Evolutionary conservation across 495 filamentous ascomycete genomes (phyloP), one percentile per base, ranked within the genome.

Genomic region (Chlorociboria aeruginascens): DNA sequence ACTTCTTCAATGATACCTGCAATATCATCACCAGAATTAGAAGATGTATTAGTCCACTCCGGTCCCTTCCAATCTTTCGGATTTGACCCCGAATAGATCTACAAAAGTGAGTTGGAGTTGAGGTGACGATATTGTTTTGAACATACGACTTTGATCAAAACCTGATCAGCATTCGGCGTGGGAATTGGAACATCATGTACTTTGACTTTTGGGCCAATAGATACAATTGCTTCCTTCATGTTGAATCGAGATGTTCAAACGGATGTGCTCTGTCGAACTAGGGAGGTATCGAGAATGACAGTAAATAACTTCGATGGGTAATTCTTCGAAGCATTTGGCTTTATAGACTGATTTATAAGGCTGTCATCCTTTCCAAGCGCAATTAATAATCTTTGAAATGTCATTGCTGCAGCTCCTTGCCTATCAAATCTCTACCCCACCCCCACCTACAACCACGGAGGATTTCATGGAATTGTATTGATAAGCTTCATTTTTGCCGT

Each of bases 11-110:
- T 64, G 57, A 85, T 77, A 43, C 88, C 89, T 34, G 87, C 83
- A 39, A 89, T 90, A 68, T 95, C 89, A 70, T 95, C 89, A 50
- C 89, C 89, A 31, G 95, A 81, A 59, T 95, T 84, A 59, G 92
- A 88, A 58, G 85, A 36, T 7, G 4, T 4, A 25, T 49, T 8
- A 11, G 12, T 29, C 30, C 49, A 41, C 0, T 60, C 50, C 7
- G 67, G 59, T 3, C 66, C 20, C 53, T 83, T 86, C 83, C 82
- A 86, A 64, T 90, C 86, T 57, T 89, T 89, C 3, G 86, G 86
- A 60, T 89, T 89, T 16, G 76, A 79, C 14, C 81, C 82, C 34
- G 13, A 78, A 69, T 12, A 71, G 9, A 82, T 64, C 20, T 25
- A 25, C 20, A 25, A 25, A 25, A 25, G 20, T 25, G 20, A 25